These are phyloP conservation scores for Aspergillus udagawae DNA, from an alignment of 2,329 filamentous ascomycete genomes.

Conservation along the genomic window DNA sequence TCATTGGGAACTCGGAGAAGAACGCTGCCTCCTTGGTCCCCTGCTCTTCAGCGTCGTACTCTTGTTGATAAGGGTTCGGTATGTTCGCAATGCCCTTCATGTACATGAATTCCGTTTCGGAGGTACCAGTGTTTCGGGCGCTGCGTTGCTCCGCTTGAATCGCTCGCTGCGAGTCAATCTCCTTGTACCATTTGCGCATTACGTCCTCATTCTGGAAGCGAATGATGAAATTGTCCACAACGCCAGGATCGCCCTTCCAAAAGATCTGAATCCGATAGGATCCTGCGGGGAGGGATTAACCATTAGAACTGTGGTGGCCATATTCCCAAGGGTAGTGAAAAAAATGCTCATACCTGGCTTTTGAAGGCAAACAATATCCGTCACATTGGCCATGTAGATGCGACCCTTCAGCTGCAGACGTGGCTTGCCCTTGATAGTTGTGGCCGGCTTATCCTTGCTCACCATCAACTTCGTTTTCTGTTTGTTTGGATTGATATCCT, in stretches of 20 bases:
- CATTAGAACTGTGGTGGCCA: neutral
- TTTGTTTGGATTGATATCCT: conserved; percentile 85
- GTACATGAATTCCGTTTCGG: conserved; percentile 73
- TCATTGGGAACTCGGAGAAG: conserved; percentile 50
- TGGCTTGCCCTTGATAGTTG: conserved; percentile 69
- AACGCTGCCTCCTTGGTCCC: conserved; percentile 32
- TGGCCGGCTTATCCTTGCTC: conserved; percentile 65
- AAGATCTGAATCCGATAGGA: conserved; percentile 96
- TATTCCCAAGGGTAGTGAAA: neutral
- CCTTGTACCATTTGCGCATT: conserved; percentile 86
- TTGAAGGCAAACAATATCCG: conserved; percentile 80
- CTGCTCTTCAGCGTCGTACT: conserved; percentile 54
- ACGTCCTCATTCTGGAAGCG: conserved; percentile 86
- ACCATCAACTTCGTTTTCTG: conserved; percentile 60
- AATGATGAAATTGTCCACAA: conserved; percentile 95
- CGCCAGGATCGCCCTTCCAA: conserved; percentile 94
- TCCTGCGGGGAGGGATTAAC: conserved; percentile 47
- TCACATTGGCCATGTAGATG: conserved; percentile 99
- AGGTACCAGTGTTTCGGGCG: conserved; percentile 53
- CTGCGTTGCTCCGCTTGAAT: conserved; percentile 51
- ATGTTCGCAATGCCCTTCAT: conserved; percentile 65
- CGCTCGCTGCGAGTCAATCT: conserved; percentile 70
- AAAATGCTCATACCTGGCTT: conserved; percentile 67
- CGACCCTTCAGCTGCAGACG: conserved; percentile 87
- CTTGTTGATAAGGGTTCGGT: conserved; percentile 75